Conservation (phyloP, 768 basidiomycete genomes). For the Trametes gibbosa region DNA sequence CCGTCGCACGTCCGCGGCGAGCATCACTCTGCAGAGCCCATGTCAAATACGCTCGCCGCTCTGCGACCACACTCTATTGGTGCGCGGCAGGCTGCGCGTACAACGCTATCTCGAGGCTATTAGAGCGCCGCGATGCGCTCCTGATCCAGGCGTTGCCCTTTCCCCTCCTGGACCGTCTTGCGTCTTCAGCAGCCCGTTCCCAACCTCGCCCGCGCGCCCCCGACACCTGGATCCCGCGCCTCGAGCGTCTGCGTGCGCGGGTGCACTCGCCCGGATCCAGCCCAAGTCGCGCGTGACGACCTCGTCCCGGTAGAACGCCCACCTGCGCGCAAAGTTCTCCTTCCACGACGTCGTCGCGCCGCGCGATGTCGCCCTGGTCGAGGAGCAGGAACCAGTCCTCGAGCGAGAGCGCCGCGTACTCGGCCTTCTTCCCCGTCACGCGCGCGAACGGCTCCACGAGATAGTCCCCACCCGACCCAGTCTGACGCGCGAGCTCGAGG, state of each 20-base stretch:
- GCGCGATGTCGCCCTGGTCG: conserved; percentile 12
- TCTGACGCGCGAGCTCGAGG: conserved; percentile 29
- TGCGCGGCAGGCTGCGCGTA: too few relatives aligned
- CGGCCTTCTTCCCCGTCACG: conserved; percentile 30
- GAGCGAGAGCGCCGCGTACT: conserved; percentile 17
- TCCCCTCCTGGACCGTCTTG: conserved; percentile 4
- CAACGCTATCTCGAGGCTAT: not conserved
- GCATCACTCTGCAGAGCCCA: too few relatives aligned
- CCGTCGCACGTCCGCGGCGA: too few relatives aligned
- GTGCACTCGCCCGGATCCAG: conserved; percentile 41
- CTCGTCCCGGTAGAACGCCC: conserved; percentile 43
- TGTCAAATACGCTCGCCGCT: too few relatives aligned
- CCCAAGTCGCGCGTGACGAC: conserved; percentile 43
- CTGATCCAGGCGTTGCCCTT: not conserved
- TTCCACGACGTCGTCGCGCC: conserved; percentile 22
- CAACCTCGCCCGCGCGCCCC: not conserved
- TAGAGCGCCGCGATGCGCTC: not conserved
- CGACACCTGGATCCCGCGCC: conserved; percentile 37
- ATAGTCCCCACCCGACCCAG: conserved; percentile 24
- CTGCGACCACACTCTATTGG: too few relatives aligned
- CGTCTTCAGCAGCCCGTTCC: conserved; percentile 4
- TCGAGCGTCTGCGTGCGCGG: conserved; percentile 36
- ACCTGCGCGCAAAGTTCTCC: conserved; percentile 39
- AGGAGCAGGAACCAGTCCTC: conserved; percentile 20
- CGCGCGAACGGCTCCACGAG: conserved; percentile 28